phyloP scores from a whole-genome alignment of 2,329 filamentous ascomycete species.

The Colletotrichum liriopes region DNA sequence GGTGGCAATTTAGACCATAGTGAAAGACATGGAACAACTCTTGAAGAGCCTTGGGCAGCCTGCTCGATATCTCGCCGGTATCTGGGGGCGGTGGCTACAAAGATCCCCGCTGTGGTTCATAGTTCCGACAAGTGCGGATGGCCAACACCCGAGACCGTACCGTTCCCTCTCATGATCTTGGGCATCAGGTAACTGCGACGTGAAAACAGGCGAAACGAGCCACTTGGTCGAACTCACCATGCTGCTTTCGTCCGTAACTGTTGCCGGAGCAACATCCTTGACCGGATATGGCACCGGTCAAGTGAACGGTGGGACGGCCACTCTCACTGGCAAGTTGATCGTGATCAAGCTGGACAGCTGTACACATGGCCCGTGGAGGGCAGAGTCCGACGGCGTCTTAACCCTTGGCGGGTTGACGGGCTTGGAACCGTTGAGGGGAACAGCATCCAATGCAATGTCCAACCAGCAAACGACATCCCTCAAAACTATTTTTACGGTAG shows the following conservation, averaged over 20 bases:
- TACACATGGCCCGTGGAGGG: not conserved
- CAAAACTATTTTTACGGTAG: not conserved
- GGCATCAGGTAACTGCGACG: not conserved
- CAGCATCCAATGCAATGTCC: not conserved
- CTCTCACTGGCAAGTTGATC: not conserved
- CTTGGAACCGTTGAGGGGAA: too few species aligned
- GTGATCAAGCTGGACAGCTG: not conserved
- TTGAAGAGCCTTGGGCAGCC: not conserved
- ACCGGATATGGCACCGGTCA: not conserved
- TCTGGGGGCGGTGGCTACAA: not conserved
- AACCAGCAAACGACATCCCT: not conserved
- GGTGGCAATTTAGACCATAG: not conserved
- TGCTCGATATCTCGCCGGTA: not conserved
- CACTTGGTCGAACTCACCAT: not conserved
- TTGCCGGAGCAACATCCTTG: not conserved
- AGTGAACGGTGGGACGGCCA: not conserved
- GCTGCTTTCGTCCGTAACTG: not conserved
- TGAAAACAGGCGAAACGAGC: accelerated
- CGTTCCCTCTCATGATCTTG: too few species aligned
- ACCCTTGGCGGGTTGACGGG: not conserved
- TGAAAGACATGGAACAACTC: not conserved
- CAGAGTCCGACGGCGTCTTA: not conserved
- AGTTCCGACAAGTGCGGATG: too few species aligned
- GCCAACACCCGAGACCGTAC: too few species aligned
- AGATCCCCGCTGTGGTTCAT: not conserved